phyloP scores from a whole-genome alignment of 176 grass and related monocot genomes.

The Metroxylon sagu region DNA sequence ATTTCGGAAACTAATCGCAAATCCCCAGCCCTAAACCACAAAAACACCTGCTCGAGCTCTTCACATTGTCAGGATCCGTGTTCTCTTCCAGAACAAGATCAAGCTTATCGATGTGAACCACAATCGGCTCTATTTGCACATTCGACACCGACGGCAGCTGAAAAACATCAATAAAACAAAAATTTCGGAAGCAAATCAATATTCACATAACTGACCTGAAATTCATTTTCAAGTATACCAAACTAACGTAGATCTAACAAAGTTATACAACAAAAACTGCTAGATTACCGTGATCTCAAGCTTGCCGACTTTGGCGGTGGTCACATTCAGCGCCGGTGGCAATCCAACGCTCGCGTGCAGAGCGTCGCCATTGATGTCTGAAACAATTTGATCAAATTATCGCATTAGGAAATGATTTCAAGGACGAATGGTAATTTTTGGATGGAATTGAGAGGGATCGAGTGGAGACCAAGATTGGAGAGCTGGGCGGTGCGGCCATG shows the following conservation, averaged over 20 bases:
- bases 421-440: too few relatives aligned
- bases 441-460: too few relatives aligned
- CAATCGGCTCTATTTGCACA: slow-evolving; percentile 92
- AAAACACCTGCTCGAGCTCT: slow-evolving; percentile 54
- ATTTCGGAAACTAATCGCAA: background rate
- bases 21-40: background rate
- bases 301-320: slow-evolving; percentile 73
- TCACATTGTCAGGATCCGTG: slow-evolving; percentile 57
- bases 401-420: too few relatives aligned
- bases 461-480: slow-evolving; percentile 58
- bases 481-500: slow-evolving; percentile 93
- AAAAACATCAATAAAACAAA: slow-evolving; percentile 7
- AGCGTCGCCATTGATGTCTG: slow-evolving; percentile 96
- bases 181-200: too few relatives aligned
- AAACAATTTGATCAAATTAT: slow-evolving; percentile 6
- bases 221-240: too few relatives aligned
- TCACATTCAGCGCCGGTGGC: slow-evolving; percentile 68
- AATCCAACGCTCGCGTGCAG: slow-evolving; percentile 85
- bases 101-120: slow-evolving; percentile 82
- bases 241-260: too few relatives aligned
- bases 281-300: slow-evolving; percentile 90
- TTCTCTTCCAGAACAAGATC: slow-evolving; percentile 96
- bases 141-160: slow-evolving; percentile 96
- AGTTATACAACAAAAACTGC: background rate
- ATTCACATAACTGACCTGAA: too few relatives aligned